These are phyloP conservation scores for Carnegiea gigantea DNA, from an alignment of 179 eudicot species.

Conservation along the genomic window DNA sequence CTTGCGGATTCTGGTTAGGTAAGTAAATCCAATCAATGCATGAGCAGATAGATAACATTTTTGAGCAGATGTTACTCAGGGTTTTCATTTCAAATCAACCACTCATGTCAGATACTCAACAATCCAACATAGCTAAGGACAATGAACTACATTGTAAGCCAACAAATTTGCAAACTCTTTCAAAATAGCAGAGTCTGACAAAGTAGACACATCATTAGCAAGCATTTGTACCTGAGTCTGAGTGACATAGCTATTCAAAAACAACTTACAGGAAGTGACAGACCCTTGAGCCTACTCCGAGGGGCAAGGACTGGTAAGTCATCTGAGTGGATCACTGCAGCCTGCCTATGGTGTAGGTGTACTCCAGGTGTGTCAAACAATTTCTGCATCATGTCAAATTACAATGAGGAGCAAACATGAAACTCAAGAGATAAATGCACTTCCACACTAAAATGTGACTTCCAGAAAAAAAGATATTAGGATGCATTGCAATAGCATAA, in stretches of 20 bases:
- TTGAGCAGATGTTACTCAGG: neutral
- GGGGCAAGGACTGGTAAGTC: constrained; percentile 93
- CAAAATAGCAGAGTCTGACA: neutral
- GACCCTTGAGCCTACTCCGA: constrained; percentile 85
- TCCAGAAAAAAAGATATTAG: neutral
- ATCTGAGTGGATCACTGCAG: constrained; percentile 84
- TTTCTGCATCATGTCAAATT: constrained; percentile 54
- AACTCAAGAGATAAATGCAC: neutral
- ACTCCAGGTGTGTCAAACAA: constrained; percentile 95
- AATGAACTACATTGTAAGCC: neutral
- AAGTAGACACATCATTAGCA: neutral
- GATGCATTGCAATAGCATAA: neutral
- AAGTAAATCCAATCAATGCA: constrained; percentile 6
- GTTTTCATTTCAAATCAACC: neutral
- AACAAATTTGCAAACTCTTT: neutral
- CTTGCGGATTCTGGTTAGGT: constrained; percentile 31
- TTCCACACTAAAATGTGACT: neutral
- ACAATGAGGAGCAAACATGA: constrained; percentile 1
- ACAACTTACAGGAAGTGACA: constrained; percentile 67
- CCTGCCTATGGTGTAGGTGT: constrained; percentile 98
- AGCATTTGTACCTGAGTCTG: neutral
- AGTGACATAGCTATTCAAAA: neutral
- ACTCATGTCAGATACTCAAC: neutral
- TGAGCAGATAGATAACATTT: neutral
- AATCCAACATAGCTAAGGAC: neutral